Evolutionary conservation across 2,329 filamentous ascomycete species (phyloP), one percentile per base, ranked within the genome.

Genomic region (Fusarium sp.): DNA sequence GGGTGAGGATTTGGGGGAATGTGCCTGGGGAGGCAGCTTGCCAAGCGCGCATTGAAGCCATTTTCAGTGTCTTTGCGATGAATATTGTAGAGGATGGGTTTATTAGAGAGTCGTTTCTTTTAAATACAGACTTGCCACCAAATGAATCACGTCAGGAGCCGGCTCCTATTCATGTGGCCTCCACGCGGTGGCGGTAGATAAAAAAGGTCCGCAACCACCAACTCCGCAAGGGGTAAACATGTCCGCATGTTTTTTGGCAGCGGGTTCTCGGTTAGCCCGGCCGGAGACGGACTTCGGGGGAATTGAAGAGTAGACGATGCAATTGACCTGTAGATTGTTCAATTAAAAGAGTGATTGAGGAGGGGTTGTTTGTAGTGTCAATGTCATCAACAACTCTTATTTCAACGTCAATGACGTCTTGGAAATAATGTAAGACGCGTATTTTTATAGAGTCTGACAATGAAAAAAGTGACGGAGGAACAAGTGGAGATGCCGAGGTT

Each of bases 41-140:
- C 77, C 77, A 79, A 0, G 76, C 76, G 51, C 64, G 68, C 76
- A 79, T 79, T 42, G 58, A 55, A 70, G 56, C 53, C 59, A 69
- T 69, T 27, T 23, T 16, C 8, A 27, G 27, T 27, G 25, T 27
- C 25, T 33, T 50, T 4, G 23, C 25, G 23, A 16, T 36, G 34
- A 9, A 38, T 49, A 9, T 11, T 44, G 33, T 16, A 44, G 6
- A 33, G 4, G 6, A 38, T n/a, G n/a, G 3, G 1, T 31, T 3
- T 29, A 31, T 9, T 29, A 31, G 49, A 34, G 13, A 23, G 6
- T 23, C 5, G 11, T 18, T 8, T 14, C 9, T 3, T 29, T 56
- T 20, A 9, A 14, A 29, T 40, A 23, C 6, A 9, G 10, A 23
- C 8, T 54, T 33, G 13, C 13, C 36, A 18, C 14, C 23, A 20